phyloP scores from a whole-genome alignment of 164 flowering plant genomes.

The Buxus sempervirens region DNA sequence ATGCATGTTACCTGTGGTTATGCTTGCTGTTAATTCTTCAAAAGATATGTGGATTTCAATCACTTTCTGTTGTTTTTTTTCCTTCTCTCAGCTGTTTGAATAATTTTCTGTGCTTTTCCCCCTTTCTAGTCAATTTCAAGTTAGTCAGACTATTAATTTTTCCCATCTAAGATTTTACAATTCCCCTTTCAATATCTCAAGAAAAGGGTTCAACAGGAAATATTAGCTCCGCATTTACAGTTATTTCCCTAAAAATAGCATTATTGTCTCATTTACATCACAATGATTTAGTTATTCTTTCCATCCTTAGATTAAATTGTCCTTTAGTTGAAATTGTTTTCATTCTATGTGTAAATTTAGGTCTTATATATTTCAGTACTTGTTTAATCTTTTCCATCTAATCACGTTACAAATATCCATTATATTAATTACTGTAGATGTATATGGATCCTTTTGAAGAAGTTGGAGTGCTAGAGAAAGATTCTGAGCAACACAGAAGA shows the following conservation, averaged over 20 bases:
- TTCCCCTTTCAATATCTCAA: too few species aligned
- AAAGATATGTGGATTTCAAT: neutral
- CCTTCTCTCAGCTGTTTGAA: neutral
- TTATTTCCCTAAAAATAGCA: neutral
- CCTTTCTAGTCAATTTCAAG: neutral
- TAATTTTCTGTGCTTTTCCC: neutral
- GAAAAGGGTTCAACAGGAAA: too few species aligned
- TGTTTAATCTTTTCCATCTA: neutral
- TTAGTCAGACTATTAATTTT: too few species aligned
- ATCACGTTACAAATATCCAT: slow-evolving; percentile 2
- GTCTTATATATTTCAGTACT: neutral
- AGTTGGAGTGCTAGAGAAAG: slow-evolving; percentile 48
- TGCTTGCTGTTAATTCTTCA: neutral
- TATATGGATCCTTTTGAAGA: slow-evolving; percentile 93
- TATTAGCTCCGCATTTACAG: too few species aligned
- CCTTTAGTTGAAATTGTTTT: slow-evolving; percentile 1
- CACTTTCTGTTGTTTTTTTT: neutral
- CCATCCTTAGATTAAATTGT: too few species aligned
- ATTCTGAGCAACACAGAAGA: slow-evolving; percentile 82
- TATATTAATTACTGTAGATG: slow-evolving; percentile 37
- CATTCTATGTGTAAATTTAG: neutral
- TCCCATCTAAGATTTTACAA: too few species aligned
- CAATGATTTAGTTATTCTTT: neutral
- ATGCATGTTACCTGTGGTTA: neutral
- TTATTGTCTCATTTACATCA: neutral